A percentile compares a stretch with the other conserved stretches of the same genome.
These are phyloP conservation scores for Xylaria sp. DNA, from an alignment of 2,329 filamentous ascomycete genomes.

Conservation along the genomic window DNA sequence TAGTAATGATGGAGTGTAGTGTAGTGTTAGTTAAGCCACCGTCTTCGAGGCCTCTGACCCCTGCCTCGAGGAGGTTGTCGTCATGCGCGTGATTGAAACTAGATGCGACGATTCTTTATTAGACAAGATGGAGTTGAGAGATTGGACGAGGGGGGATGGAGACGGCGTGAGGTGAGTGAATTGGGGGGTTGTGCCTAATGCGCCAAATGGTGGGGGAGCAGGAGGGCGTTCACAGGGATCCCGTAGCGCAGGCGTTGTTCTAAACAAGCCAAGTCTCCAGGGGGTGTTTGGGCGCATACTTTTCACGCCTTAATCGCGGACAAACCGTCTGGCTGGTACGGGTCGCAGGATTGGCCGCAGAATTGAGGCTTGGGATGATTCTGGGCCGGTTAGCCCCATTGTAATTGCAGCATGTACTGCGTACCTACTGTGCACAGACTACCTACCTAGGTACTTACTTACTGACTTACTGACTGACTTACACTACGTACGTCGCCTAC, in stretches of 20 bases:
- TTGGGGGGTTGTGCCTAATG: slow-evolving; percentile 30
- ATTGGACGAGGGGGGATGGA: slow-evolving; percentile 31
- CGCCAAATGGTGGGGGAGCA: slow-evolving; percentile 30
- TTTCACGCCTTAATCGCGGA: slow-evolving; percentile 40
- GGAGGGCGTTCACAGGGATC: not conserved
- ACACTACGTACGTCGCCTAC: not conserved
- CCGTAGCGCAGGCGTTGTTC: slow-evolving; percentile 41
- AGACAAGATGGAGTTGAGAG: slow-evolving; percentile 14
- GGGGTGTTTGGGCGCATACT: slow-evolving; percentile 24
- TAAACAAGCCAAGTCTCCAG: slow-evolving; percentile 43
- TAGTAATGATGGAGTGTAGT: not conserved
- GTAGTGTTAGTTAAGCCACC: slow-evolving; percentile 4
- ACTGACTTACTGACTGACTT: not conserved
- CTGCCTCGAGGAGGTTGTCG: slow-evolving; percentile 23
- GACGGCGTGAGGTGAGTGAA: slow-evolving; percentile 31
- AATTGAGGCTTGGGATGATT: slow-evolving; percentile 48
- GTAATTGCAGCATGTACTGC: slow-evolving; percentile 15
- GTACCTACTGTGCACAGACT: not conserved
- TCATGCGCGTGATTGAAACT: slow-evolving; percentile 34
- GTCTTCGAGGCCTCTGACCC: slow-evolving; percentile 14
- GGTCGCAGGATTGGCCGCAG: slow-evolving; percentile 51
- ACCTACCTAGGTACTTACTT: not conserved
- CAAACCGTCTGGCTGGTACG: slow-evolving; percentile 49
- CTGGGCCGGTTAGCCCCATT: slow-evolving; percentile 35
- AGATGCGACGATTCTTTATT: slow-evolving; percentile 25